Evolutionary conservation across 129 eudicot genomes (phyloP).

Genomic region (Helichrysum umbraculigerum): DNA sequence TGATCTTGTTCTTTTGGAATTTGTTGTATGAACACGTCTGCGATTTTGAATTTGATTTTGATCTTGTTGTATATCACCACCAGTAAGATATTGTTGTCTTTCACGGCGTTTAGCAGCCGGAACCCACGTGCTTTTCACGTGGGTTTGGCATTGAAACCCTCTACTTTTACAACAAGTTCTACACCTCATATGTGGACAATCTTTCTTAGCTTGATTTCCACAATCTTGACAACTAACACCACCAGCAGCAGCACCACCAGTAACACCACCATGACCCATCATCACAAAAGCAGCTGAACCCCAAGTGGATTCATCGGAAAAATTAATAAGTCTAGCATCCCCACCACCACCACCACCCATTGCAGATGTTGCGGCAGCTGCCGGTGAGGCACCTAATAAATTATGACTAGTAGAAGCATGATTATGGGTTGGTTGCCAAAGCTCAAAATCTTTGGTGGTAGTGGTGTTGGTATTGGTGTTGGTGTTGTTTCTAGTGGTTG

Average conservation of each 20-base stretch:
- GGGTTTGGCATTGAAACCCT: slow-evolving; percentile 82
- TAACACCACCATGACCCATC: slow-evolving; percentile 47
- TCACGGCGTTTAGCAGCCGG: slow-evolving; percentile 82
- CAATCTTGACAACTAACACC: slow-evolving; percentile 83
- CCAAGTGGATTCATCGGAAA: slow-evolving; percentile 48
- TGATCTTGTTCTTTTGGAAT: slow-evolving; percentile 46
- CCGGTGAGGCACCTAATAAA: slow-evolving; percentile 24
- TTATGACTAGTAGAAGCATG: slow-evolving; percentile 4
- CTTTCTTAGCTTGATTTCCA: slow-evolving; percentile 94
- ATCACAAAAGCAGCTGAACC: slow-evolving; percentile 47
- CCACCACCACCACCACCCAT: slow-evolving; percentile 24
- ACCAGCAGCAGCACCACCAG: slow-evolving; percentile 30
- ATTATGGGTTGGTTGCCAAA: slow-evolving; percentile 29
- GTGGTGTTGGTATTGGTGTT: slow-evolving; percentile 27
- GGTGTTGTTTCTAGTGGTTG: slow-evolving; percentile 36
- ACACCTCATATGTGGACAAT: slow-evolving; percentile 77
- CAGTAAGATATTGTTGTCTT: slow-evolving; percentile 52
- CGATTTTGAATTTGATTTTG: slow-evolving; percentile 11
- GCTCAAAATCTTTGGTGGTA: slow-evolving; percentile 31
- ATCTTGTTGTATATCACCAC: slow-evolving; percentile 22
- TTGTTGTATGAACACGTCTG: background rate
- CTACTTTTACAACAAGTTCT: slow-evolving; percentile 91
- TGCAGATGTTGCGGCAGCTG: slow-evolving; percentile 13
- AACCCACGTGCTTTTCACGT: slow-evolving; percentile 88
- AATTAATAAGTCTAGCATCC: slow-evolving; percentile 34